A percentile compares a stretch with the other conserved stretches of the same genome.
Evolutionary conservation across 768 basidiomycete genomes (phyloP).

Genomic region (Clathrus columnatus): DNA sequence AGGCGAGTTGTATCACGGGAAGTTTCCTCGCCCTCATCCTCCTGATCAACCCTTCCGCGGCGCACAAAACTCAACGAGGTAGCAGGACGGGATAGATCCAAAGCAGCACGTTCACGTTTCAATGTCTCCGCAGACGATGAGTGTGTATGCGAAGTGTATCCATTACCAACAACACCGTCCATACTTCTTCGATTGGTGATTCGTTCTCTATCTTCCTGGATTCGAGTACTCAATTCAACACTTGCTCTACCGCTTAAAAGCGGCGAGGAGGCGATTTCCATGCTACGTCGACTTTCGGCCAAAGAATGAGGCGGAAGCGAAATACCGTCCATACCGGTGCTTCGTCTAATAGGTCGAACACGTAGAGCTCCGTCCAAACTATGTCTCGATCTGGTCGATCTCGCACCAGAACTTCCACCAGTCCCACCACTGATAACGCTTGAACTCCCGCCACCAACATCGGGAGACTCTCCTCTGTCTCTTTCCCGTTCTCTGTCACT

Average conservation of each 20-base stretch:
- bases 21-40: conserved; percentile 15
- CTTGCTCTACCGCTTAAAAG: conserved; percentile 4
- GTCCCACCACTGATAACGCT: conserved; percentile 21
- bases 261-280: conserved; percentile 15
- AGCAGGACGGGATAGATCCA: conserved; percentile 3
- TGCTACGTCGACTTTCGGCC: conserved; percentile 3
- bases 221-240: conserved; percentile 12
- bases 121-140: not conserved
- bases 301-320: conserved; percentile 13
- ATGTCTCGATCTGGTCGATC: conserved; percentile 29
- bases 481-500: conserved; percentile 37
- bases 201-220: conserved; percentile 15
- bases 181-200: conserved; percentile 13
- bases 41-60: not conserved
- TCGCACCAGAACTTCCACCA: conserved; percentile 26
- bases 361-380: conserved; percentile 38
- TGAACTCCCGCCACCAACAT: conserved; percentile 42
- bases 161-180: not conserved
- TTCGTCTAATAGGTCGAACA: conserved; percentile 27
- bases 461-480: conserved; percentile 24
- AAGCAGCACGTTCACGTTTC: not conserved
- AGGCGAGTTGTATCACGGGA: conserved; percentile 17
- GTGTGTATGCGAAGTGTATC: not conserved
- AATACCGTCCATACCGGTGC: conserved; percentile 31
- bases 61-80: conserved; percentile 7